Percentiles rank a stretch among this genome's conserved stretches.
These are phyloP conservation scores for Sutorius australiensis DNA, from an alignment of 768 basidiomycete genomes.

Conservation along the genomic window DNA sequence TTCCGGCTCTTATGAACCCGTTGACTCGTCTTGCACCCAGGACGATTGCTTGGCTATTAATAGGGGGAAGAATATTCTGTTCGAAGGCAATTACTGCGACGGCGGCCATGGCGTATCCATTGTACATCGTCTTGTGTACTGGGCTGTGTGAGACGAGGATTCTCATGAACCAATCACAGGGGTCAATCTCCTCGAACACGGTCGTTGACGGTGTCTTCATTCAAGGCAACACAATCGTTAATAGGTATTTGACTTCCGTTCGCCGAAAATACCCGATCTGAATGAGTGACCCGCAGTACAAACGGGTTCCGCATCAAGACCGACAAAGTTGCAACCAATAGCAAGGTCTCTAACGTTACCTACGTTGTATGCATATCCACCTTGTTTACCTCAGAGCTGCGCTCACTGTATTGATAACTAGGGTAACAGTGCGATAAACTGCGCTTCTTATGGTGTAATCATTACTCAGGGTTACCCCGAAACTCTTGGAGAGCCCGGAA, in stretches of 20 bases:
- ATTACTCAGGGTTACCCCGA: constrained; percentile 63
- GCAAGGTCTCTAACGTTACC: constrained; percentile 46
- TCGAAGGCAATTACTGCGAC: constrained; percentile 51
- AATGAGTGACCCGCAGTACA: constrained; percentile 29
- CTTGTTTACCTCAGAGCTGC: background rate
- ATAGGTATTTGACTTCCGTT: constrained; percentile 38
- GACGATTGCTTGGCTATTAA: constrained; percentile 65
- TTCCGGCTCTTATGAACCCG: background rate
- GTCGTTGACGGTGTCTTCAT: constrained; percentile 48
- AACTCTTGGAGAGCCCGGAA: constrained; percentile 51
- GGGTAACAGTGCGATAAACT: constrained; percentile 52
- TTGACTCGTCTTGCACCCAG: constrained; percentile 18
- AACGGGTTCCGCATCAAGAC: constrained; percentile 65
- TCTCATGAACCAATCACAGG: constrained; percentile 32
- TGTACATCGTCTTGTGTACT: constrained; percentile 13
- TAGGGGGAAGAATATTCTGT: constrained; percentile 40
- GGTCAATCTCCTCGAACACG: constrained; percentile 47
- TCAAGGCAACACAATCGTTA: constrained; percentile 48
- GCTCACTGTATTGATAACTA: constrained; percentile 15
- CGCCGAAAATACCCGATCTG: background rate
- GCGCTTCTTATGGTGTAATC: constrained; percentile 50
- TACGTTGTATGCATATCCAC: constrained; percentile 38
- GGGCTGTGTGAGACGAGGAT: background rate
- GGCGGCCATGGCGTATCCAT: constrained; percentile 66
- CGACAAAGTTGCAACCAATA: constrained; percentile 39